Evolutionary conservation across 805 yeast genomes (phyloP).

Genomic region (Starmera amethionina): DNA sequence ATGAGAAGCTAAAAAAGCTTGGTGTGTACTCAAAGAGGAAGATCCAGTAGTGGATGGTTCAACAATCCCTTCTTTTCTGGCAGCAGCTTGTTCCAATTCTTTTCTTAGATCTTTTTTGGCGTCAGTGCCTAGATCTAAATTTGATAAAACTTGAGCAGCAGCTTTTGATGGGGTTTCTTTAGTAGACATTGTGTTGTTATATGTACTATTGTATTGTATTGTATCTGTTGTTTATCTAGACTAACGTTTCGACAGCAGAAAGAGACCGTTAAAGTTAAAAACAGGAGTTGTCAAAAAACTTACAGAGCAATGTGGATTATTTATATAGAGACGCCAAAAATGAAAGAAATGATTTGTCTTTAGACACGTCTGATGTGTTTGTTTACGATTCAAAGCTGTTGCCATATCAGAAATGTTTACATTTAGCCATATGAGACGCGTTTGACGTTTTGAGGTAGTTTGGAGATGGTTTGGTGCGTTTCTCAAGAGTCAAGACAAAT

Average conservation of each 20-base stretch:
- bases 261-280: background rate
- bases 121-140: conserved; percentile 35
- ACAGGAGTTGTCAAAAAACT: background rate
- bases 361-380: too few species aligned
- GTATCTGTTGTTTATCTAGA: too few species aligned
- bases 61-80: conserved; percentile 23
- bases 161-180: conserved; percentile 67
- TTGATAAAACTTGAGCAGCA: conserved; percentile 46
- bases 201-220: background rate
- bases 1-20: conserved; percentile 49
- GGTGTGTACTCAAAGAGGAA: conserved; percentile 29
- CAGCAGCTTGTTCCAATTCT: conserved; percentile 31
- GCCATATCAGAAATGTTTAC: too few species aligned
- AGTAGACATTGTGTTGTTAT: conserved; percentile 21
- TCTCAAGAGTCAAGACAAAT: too few species aligned
- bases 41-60: conserved; percentile 11
- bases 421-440: too few species aligned
- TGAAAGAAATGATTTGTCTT: too few species aligned
- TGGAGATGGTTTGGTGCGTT: too few species aligned
- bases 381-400: too few species aligned
- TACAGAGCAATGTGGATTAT: background rate
- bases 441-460: too few species aligned
- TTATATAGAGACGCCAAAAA: background rate
- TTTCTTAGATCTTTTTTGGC: conserved; percentile 34
- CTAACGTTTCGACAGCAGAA: background rate